These are phyloP conservation scores for Breviolum minutum DNA, from an alignment of 73 alveolate genomes.

Conservation along the genomic window DNA sequence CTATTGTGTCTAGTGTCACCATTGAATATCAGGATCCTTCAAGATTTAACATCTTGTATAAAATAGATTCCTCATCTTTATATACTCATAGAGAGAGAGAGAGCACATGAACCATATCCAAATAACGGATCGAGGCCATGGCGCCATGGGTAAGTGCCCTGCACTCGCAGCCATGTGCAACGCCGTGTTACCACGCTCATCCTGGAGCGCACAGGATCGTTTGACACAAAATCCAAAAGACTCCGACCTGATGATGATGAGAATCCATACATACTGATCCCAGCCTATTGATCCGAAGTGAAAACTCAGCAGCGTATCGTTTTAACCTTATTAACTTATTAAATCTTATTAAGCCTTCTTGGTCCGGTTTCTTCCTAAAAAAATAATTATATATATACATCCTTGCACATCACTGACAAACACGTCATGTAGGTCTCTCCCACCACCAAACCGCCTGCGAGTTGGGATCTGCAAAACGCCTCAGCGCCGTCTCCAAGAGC, in stretches of 20 bases:
- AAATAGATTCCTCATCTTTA: background rate
- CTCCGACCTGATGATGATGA: no score
- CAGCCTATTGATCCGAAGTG: no score
- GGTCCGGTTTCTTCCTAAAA: no score
- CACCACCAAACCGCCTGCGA: background rate
- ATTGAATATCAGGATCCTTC: background rate
- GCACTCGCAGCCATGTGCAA: constrained; percentile 15
- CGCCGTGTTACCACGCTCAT: constrained; percentile 44
- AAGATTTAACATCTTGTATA: background rate
- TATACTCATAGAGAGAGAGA: background rate
- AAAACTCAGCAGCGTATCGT: no score
- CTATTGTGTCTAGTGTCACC: background rate
- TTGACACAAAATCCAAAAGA: no score
- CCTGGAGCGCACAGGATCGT: background rate
- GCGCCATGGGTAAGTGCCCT: constrained; percentile 15
- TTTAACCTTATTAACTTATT: no score
- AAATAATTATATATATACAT: no score
- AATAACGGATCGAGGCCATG: background rate
- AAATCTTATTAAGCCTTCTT: no score
- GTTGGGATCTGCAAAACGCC: constrained; percentile 47
- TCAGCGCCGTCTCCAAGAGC: constrained; percentile 32
- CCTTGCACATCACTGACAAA: no score
- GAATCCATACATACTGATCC: no score
- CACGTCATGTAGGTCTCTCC: background rate
- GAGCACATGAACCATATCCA: no score